Base-by-base conservation (phyloP, 2,329 filamentous ascomycete genomes). In the Phoma sp. region DNA sequence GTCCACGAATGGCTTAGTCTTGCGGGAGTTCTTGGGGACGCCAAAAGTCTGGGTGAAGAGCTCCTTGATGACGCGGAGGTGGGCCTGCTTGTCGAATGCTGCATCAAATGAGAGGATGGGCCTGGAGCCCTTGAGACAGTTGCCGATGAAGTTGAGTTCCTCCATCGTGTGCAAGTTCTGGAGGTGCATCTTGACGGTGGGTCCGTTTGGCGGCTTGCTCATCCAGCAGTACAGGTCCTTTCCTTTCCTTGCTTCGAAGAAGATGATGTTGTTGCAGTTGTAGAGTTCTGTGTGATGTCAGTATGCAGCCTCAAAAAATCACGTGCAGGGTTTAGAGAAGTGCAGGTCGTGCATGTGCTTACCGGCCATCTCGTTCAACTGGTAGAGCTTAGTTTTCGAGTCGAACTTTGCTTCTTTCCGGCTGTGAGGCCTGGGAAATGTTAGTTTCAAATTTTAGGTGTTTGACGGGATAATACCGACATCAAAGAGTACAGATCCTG, bases 331-430 rank as follows among this genome's bases (percentile, higher is more conserved):
- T n/a, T n/a, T n/a, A n/a, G n/a, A 21, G 4, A 20, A 28, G 17
- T 20, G 23, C 11, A 17, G n/a, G 15, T 6, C 9, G 28, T 14
- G 29, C 1, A n/a, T n/a, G 10, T 14, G 26, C 58, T 52, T 68
- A 71, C 68, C 68, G 29, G 74, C 74, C 36, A 77, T 66, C 54
- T 77, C 75, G 52, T 77, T 77, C 32, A 77, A 63, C 60, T 76
- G 72, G 54, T 76, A 74, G 18, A 92, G 83, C 80, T 95, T 92
- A 30, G 91, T 93, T 79, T 98, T 98, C 47, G 92, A 95, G 76
- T 99, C 95, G 63, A 97, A 91, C 78, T 99, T 99, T 66, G 90
- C 92, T 74, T 99, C 95, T 80, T 96, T 96, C 71, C 92, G 87
- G 62, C 88, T 88, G 75, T 99, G 95, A 2, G 95, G 95, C 62